These are phyloP conservation scores for Heimioporus sp. DNA, from an alignment of 768 basidiomycete species.

Conservation along the genomic window DNA sequence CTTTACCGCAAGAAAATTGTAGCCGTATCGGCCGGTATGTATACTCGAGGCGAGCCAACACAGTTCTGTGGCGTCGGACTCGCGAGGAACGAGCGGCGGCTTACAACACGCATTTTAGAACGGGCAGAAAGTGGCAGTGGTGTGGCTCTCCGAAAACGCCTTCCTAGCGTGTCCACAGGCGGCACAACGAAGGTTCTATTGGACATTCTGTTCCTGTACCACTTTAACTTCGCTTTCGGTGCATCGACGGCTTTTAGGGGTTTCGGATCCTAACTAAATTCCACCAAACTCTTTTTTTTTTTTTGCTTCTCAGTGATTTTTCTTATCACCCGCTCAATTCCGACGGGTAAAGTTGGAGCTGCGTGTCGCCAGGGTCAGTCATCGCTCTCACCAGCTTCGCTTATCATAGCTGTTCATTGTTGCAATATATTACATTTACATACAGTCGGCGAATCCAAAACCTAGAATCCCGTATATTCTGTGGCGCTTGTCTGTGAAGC, in stretches of 20 bases:
- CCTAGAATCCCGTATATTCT: not conserved
- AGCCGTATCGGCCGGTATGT: conserved; percentile 1
- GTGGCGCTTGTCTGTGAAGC: not conserved
- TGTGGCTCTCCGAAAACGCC: not conserved
- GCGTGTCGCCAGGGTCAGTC: not conserved
- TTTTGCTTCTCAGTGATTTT: not conserved
- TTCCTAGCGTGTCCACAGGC: not conserved
- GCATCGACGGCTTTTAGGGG: not conserved
- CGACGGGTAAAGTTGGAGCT: not conserved
- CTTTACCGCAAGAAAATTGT: not conserved
- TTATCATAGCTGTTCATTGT: not conserved
- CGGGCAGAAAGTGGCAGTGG: not conserved
- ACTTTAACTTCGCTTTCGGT: not conserved
- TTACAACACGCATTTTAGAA: too few species aligned
- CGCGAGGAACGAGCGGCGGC: conserved; percentile 7
- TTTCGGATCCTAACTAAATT: too few species aligned
- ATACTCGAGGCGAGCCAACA: conserved; percentile 7
- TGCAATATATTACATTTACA: not conserved
- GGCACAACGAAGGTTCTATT: not conserved
- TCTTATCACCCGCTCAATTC: not conserved
- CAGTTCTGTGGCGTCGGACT: conserved; percentile 24
- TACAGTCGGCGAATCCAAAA: not conserved
- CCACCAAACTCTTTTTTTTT: too few species aligned
- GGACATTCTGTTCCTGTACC: not conserved
- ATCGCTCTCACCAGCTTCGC: not conserved